Conservation (phyloP, 2,329 filamentous ascomycete species). For the Neopestalotiopsis sp. region DNA sequence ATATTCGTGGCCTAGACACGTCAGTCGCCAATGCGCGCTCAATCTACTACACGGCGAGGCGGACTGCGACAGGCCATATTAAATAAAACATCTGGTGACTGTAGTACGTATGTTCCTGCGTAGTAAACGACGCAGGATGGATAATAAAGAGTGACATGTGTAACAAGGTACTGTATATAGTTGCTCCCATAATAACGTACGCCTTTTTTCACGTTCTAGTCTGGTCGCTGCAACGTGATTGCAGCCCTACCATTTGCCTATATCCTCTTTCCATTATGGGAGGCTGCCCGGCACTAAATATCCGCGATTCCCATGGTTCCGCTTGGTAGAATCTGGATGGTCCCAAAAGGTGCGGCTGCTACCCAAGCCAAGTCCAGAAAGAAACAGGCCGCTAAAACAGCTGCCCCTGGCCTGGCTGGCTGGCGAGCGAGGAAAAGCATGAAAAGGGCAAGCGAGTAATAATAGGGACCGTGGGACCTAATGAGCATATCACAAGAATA, state of each 20-base stretch:
- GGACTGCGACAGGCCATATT: slow-evolving; percentile 4
- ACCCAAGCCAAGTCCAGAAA: not conserved
- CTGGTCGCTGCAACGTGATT: slow-evolving; percentile 3
- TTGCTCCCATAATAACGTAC: not conserved
- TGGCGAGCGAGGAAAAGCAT: not conserved
- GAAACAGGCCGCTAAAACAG: not conserved
- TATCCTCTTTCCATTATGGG: slow-evolving; percentile 13
- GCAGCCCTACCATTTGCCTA: slow-evolving; percentile 6
- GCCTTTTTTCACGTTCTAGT: slow-evolving; percentile 3
- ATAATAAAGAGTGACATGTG: not conserved
- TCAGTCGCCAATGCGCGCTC: slow-evolving; percentile 3
- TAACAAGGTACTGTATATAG: not conserved
- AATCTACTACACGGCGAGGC: slow-evolving; percentile 9
- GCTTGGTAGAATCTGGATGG: slow-evolving; percentile 1
- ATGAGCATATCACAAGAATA: not conserved
- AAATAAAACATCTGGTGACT: not conserved
- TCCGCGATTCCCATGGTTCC: not conserved
- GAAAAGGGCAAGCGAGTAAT: not conserved
- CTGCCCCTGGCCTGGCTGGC: not conserved
- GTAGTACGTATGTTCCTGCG: not conserved
- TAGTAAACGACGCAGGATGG: not conserved
- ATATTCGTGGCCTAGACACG: slow-evolving; percentile 13
- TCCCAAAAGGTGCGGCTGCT: not conserved
- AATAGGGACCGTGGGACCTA: not conserved
- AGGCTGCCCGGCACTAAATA: not conserved